Percentiles rank a stretch among this genome's conserved stretches.
Conservation (phyloP, 257 asterid species). For the Ajuga chamaepitys region DNA sequence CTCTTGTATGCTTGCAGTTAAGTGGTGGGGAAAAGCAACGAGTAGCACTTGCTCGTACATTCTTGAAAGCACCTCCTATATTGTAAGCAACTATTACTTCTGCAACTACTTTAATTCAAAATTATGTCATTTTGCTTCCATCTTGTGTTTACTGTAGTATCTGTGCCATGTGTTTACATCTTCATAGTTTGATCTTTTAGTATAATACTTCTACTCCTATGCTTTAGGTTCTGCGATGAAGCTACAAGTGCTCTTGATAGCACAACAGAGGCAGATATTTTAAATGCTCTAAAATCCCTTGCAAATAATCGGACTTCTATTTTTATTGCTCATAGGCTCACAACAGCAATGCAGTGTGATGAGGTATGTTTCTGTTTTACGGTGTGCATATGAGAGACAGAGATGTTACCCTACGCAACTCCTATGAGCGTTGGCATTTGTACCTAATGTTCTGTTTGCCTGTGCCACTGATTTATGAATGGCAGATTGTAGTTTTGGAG, state of each 20-base stretch:
- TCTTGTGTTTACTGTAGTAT: no score
- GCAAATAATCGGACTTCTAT: slow-evolving; percentile 78
- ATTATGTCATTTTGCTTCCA: not conserved
- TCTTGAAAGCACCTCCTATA: slow-evolving; percentile 88
- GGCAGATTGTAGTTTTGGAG: slow-evolving; percentile 86
- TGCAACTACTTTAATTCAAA: not conserved
- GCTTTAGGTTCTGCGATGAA: slow-evolving; percentile 91
- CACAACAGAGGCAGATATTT: slow-evolving; percentile 93
- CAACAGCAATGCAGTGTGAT: slow-evolving; percentile 99
- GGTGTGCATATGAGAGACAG: no score
- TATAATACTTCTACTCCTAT: not conserved
- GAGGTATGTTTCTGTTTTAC: slow-evolving; percentile 44
- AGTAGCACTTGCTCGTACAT: slow-evolving; percentile 95
- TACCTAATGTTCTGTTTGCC: no score
- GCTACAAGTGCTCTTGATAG: slow-evolving; percentile 99
- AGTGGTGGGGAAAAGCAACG: slow-evolving; percentile 99
- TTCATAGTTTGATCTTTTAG: not conserved
- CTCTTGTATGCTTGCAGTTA: slow-evolving; percentile 52
- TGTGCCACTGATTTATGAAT: not conserved
- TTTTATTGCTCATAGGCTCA: slow-evolving; percentile 92
- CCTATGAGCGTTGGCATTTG: no score
- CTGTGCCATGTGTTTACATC: no score
- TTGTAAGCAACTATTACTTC: slow-evolving; percentile 46
- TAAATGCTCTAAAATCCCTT: slow-evolving; percentile 72
- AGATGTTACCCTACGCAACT: no score